phyloP scores from a whole-genome alignment of 345 rosid species.

The Kernera saxatilis region DNA sequence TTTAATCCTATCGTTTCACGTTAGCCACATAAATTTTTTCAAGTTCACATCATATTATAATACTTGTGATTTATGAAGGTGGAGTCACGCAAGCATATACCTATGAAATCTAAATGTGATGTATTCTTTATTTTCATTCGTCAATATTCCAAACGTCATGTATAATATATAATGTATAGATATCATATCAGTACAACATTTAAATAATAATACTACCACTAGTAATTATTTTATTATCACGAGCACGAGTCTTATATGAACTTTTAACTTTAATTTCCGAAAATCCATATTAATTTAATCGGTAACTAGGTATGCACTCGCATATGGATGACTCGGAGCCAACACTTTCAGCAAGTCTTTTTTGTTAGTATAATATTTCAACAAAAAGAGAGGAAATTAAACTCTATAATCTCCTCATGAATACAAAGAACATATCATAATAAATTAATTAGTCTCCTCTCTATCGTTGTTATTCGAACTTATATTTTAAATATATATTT shows the following conservation, averaged over 20 bases:
- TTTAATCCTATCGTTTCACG: constrained; percentile 14
- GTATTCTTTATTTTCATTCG: neutral
- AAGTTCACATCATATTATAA: neutral
- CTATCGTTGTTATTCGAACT: too few relatives aligned
- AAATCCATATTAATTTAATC: neutral
- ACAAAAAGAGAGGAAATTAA: too few relatives aligned
- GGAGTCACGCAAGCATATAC: constrained; percentile 21
- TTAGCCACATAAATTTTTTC: constrained; percentile 19
- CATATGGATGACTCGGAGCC: constrained; percentile 12
- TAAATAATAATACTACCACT: neutral
- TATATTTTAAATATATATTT: too few relatives aligned
- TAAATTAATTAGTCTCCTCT: too few relatives aligned
- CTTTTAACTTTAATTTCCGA: neutral
- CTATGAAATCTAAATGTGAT: constrained; percentile 9
- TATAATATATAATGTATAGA: too few relatives aligned
- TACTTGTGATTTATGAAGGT: neutral
- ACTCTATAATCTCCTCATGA: too few relatives aligned
- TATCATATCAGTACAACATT: neutral
- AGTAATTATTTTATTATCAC: neutral
- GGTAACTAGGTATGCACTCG: too few relatives aligned
- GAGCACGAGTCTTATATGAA: constrained; percentile 2
- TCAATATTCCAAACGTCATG: constrained; percentile 1
- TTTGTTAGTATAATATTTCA: neutral
- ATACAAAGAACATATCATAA: too few relatives aligned
- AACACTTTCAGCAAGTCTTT: constrained; percentile 1